Percentiles rank a stretch among this genome's conserved stretches.
These are phyloP conservation scores for Suillus americanus DNA, from an alignment of 768 basidiomycete species.

Conservation along the genomic window DNA sequence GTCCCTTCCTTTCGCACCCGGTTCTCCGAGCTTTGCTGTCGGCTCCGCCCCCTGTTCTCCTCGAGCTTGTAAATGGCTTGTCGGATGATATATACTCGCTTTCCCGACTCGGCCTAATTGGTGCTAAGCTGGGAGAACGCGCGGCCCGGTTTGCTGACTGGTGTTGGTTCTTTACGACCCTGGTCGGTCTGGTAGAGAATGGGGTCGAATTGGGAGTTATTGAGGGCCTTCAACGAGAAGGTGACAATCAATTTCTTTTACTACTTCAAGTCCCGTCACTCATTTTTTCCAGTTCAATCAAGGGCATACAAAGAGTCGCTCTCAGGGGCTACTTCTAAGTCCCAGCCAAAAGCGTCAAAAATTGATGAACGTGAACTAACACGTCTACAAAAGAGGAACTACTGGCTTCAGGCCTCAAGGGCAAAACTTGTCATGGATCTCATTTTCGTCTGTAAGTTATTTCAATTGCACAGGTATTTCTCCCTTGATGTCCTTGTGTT, in stretches of 20 bases:
- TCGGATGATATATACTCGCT: slow-evolving; percentile 83
- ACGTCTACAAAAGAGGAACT: slow-evolving; percentile 66
- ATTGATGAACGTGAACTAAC: slow-evolving; percentile 69
- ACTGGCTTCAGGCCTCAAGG: slow-evolving; percentile 72
- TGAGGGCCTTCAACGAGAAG: slow-evolving; percentile 58
- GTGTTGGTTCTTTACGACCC: slow-evolving; percentile 82
- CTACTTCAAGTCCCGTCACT: slow-evolving; percentile 1
- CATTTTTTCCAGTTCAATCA: slow-evolving; percentile 55
- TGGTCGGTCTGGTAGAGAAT: slow-evolving; percentile 83
- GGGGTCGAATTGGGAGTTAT: slow-evolving; percentile 76
- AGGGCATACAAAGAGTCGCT: slow-evolving; percentile 75
- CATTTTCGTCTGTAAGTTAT: slow-evolving; percentile 75
- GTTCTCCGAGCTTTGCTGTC: slow-evolving; percentile 75
- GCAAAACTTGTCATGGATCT: slow-evolving; percentile 81
- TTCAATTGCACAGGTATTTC: slow-evolving; percentile 21
- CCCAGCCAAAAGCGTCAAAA: slow-evolving; percentile 55
- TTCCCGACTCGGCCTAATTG: slow-evolving; percentile 67
- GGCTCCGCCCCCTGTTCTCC: slow-evolving; percentile 78
- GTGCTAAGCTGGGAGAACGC: slow-evolving; percentile 60
- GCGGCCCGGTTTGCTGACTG: slow-evolving; percentile 79
- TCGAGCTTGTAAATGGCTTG: slow-evolving; percentile 72
- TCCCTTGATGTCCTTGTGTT: background rate
- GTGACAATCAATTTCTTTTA: slow-evolving; percentile 30
- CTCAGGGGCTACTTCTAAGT: slow-evolving; percentile 67
- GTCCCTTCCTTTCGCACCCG: slow-evolving; percentile 44